A percentile compares a stretch with the other conserved stretches of the same genome.
Evolutionary conservation across 2,329 filamentous ascomycete species (phyloP).

Genomic region (Xylariaceae sp.): DNA sequence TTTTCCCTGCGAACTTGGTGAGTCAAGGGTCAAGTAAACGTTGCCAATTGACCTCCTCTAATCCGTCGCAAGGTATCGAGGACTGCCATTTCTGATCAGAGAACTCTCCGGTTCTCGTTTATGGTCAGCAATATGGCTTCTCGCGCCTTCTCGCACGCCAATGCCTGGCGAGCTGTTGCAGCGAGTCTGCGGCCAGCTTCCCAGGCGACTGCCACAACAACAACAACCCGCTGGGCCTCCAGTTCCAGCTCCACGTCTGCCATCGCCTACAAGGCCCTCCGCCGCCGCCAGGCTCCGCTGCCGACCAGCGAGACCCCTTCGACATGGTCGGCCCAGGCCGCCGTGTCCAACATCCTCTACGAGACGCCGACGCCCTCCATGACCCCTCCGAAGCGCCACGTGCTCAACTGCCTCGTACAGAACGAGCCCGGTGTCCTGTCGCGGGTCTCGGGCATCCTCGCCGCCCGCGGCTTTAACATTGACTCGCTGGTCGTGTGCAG

Average conservation of each 20-base stretch:
- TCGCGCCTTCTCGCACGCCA: slow-evolving; percentile 19
- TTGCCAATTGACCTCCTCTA: slow-evolving; percentile 16
- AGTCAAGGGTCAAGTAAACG: slow-evolving; percentile 14
- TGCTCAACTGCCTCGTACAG: slow-evolving; percentile 97
- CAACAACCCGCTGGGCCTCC: slow-evolving; percentile 27
- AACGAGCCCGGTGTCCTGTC: slow-evolving; percentile 98
- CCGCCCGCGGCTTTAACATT: slow-evolving; percentile 97
- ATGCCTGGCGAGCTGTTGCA: slow-evolving; percentile 19
- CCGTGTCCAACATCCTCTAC: slow-evolving; percentile 97
- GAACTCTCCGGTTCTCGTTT: slow-evolving; percentile 16
- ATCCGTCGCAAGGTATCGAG: slow-evolving; percentile 9
- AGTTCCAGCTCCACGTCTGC: slow-evolving; percentile 77
- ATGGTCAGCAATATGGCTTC: slow-evolving; percentile 24
- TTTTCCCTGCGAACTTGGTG: slow-evolving; percentile 7
- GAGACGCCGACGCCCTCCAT: slow-evolving; percentile 83
- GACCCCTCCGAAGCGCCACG: slow-evolving; percentile 83
- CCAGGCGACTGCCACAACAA: slow-evolving; percentile 9
- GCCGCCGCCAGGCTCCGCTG: slow-evolving; percentile 78
- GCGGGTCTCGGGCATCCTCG: slow-evolving; percentile 90
- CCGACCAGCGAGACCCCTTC: slow-evolving; percentile 70
- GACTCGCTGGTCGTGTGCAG: slow-evolving; percentile 96
- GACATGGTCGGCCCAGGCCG: slow-evolving; percentile 83
- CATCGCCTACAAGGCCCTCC: slow-evolving; percentile 93
- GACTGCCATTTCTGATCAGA: slow-evolving; percentile 20
- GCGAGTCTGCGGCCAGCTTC: slow-evolving; percentile 11